Evolutionary conservation across 2,329 filamentous ascomycete genomes (phyloP), one percentile per base, ranked within the genome.

Genomic region (Pseudopyrenochaeta lycopersici): DNA sequence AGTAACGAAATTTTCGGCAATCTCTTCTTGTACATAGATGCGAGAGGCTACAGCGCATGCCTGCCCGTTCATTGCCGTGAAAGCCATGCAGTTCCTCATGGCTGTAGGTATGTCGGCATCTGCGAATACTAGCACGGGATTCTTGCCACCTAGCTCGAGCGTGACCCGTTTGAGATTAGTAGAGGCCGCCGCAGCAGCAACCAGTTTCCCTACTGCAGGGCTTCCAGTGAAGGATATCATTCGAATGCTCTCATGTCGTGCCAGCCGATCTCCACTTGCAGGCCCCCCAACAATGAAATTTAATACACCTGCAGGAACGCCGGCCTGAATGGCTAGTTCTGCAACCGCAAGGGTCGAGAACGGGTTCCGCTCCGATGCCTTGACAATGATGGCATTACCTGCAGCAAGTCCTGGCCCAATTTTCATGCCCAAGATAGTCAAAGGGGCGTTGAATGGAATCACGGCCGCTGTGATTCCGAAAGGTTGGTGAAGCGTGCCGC

Each of bases 101-200:
- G 78, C 79, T 36, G 76, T 68, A 14, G 79, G 73, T 14, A 82
- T 67, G 58, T 82, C 75, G 63, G 75, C 77, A 53, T 80, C 77
- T 42, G 74, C 67, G 59, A 79, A 78, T 33, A 80, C 69, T 18
- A 80, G 72, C 14, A 71, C 71, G 18, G 77, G 77, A 9, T 64
- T 69, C 67, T 80, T 79, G 44, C 77, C 77, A 40, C 77, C 77
- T 11, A 77, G 67, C 59, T 80, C 77, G 2, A 80, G 69, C 4
- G 76, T 77, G 41, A 78, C 61, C 38, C 79, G 78, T 62, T 80
- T 81, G 21, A 81, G 52, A 42, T 70, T 64, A 15, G 32, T 50
- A 33, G 64, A 67, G 14, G 71, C 74, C 5, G 75, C 75, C 17
- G 66, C 64, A 0, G 57, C 52, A 49, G 55, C 58, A 50, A 56